Evolutionary conservation across 768 basidiomycete genomes (phyloP).

Genomic region (Rhodotorula kratochvilovae): DNA sequence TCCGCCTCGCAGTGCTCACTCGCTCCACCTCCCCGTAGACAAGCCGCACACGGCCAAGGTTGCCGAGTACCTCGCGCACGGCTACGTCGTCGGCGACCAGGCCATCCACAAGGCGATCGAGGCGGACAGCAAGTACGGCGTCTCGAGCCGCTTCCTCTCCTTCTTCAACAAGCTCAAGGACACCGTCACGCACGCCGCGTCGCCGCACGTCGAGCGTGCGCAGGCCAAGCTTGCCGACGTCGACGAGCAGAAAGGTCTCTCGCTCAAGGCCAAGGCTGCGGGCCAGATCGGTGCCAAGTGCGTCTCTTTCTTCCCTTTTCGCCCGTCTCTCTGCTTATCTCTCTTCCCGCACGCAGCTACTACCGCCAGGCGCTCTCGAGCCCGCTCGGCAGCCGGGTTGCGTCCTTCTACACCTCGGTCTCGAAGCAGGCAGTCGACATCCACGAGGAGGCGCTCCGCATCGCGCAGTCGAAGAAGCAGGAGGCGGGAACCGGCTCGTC

Average conservation of each 20-base stretch:
- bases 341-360: neutral
- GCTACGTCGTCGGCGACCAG: slow-evolving; percentile 73
- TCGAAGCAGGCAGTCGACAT: slow-evolving; percentile 21
- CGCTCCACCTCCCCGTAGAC: slow-evolving; percentile 49
- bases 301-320: too few species aligned
- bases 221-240: slow-evolving; percentile 65
- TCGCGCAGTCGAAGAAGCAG: slow-evolving; percentile 26
- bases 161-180: slow-evolving; percentile 70
- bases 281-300: slow-evolving; percentile 33
- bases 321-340: too few species aligned
- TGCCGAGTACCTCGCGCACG: slow-evolving; percentile 88
- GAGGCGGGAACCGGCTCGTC: too few species aligned
- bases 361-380: slow-evolving; percentile 13
- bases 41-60: slow-evolving; percentile 73
- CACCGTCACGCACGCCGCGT: slow-evolving; percentile 60
- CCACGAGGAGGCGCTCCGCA: slow-evolving; percentile 33
- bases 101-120: slow-evolving; percentile 60
- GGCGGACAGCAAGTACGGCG: slow-evolving; percentile 65
- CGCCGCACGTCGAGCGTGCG: slow-evolving; percentile 55
- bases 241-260: slow-evolving; percentile 75
- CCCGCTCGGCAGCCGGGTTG: slow-evolving; percentile 29
- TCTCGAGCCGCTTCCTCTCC: slow-evolving; percentile 73
- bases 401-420: slow-evolving; percentile 30
- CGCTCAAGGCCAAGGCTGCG: slow-evolving; percentile 66
- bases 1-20: neutral